Evolutionary conservation across 139 green algal species (phyloP), one percentile per base, ranked within the genome.

Genomic region (Desmodesmus armatus): DNA sequence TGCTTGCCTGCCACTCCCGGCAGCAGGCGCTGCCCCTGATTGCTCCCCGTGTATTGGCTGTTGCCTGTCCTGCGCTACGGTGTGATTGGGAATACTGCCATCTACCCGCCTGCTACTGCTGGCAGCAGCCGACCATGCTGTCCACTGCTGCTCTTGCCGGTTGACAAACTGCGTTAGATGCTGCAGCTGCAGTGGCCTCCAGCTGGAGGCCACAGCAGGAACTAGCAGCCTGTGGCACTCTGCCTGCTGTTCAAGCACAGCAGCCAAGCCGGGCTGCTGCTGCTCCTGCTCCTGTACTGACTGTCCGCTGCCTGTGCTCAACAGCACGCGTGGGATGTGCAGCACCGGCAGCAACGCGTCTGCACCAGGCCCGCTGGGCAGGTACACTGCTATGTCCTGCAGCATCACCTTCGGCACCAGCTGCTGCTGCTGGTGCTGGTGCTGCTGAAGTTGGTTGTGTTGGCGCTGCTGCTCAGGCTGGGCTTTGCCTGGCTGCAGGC

Each of bases 91-190:
- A 29, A 4, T 33, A 44, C n/a, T 72, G 13, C 13, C 13, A 55
- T 55, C 7, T 9, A 9, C 60, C 11, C 60, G 11, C 60, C 27
- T 29, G 60, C 60, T 40, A 1, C 7, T 5, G 5, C 41, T 37
- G 25, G 29, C 37, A 5, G 35, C 3, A 19, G 55, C 37, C 23
- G 76, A 40, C 76, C 76, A 82, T 53, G 25, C 55, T 72, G 76
- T n/a, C 76, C 55, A 65, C 62, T 84, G 78, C 60, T 63, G 41
- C 62, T 84, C 41, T 29, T 84, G 78, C 29, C 62, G 62, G 31
- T 55, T n/a, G 3, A 65, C 60, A 15, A 74, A 40, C 62, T 74
- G 78, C n/a, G 62, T 23, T 15, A 76, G 5, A 27, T 84, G 78
- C 62, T 75, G 60, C 17, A 74, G n/a, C 60, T 76, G 78, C 31